These are phyloP conservation scores for grape (Vitis vinifera) DNA, from an alignment of 164 flowering plant genomes.

Conservation along the genomic window DNA sequence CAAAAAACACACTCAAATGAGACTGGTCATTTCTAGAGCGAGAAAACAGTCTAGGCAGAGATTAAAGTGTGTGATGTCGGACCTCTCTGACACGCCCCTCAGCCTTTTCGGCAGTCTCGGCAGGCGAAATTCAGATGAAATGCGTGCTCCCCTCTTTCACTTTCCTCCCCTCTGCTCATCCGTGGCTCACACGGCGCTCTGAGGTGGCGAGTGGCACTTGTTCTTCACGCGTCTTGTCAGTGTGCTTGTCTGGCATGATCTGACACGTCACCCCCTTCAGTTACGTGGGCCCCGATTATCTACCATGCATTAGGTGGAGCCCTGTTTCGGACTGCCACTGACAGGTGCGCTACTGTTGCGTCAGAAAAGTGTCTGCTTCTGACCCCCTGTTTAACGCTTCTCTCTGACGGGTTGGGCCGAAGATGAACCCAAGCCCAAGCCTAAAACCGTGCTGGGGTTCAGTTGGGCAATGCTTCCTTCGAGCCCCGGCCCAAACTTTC, in stretches of 20 bases:
- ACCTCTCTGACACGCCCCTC: background rate
- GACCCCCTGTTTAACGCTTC: background rate
- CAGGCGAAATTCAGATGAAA: constrained; percentile 12
- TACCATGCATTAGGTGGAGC: background rate
- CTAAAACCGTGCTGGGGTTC: no score
- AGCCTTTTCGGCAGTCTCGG: constrained; percentile 10
- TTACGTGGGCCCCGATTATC: background rate
- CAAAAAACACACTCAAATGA: no score
- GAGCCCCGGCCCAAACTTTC: no score
- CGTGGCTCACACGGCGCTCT: background rate
- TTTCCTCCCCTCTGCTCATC: background rate
- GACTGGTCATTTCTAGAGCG: background rate
- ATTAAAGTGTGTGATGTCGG: background rate
- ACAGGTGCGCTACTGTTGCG: background rate
- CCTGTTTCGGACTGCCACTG: background rate
- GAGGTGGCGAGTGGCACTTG: background rate
- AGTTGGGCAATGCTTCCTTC: no score
- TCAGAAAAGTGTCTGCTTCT: background rate
- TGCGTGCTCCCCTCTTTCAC: background rate
- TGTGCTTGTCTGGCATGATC: background rate
- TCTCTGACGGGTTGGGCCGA: background rate
- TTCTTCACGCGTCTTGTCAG: constrained; percentile 12
- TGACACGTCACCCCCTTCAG: constrained; percentile 8
- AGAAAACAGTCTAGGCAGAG: background rate
- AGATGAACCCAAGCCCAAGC: background rate